These are phyloP conservation scores for Aureobasidium sp. DNA, from an alignment of 2,329 filamentous ascomycete genomes.

Conservation along the genomic window DNA sequence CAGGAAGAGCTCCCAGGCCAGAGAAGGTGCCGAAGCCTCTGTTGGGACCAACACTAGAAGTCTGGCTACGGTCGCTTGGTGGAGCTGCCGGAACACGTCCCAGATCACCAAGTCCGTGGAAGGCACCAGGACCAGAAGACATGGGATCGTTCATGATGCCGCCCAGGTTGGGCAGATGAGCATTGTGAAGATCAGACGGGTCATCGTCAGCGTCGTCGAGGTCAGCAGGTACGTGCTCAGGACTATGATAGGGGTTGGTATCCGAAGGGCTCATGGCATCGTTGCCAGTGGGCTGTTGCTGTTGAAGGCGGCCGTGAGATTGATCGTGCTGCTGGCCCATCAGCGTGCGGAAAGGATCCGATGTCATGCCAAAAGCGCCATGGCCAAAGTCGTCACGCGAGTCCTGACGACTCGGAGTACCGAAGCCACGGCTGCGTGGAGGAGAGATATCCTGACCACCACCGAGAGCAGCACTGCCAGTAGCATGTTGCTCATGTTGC, in stretches of 20 bases:
- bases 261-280: conserved; percentile 85
- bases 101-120: conserved; percentile 29
- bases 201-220: conserved; percentile 42
- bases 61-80: conserved; percentile 85
- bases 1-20: conserved; percentile 40
- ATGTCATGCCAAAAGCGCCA: conserved; percentile 54
- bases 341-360: conserved; percentile 48
- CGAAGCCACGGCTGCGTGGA: conserved; percentile 36
- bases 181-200: conserved; percentile 24
- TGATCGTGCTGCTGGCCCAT: conserved; percentile 49
- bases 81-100: conserved; percentile 45
- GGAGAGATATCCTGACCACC: conserved; percentile 65
- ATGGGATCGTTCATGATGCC: conserved; percentile 40
- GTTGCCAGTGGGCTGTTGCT: conserved; percentile 41
- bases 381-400: conserved; percentile 54
- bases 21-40: conserved; percentile 63
- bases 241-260: conserved; percentile 94
- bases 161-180: conserved; percentile 46
- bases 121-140: conserved; percentile 20
- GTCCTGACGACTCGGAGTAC: conserved; percentile 40
- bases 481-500: conserved; percentile 57
- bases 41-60: conserved; percentile 71
- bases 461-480: conserved; percentile 66
- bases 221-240: conserved; percentile 65
- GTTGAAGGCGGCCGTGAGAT: conserved; percentile 38